phyloP scores from a whole-genome alignment of 148 eudicot genomes.

The Rhododendron williamsianum region DNA sequence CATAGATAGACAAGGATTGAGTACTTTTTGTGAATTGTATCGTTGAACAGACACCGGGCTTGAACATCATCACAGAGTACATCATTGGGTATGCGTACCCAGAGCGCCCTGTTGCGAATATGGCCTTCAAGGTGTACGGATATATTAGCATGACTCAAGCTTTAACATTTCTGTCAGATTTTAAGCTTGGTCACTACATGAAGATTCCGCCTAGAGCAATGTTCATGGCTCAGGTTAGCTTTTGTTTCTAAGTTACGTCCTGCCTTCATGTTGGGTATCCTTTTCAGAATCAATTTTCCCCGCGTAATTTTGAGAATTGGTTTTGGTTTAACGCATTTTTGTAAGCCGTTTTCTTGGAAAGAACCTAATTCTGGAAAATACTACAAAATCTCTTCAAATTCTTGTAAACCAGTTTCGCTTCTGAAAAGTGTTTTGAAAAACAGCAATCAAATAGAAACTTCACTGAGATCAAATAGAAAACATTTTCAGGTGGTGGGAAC shows the following conservation, averaged over 20 bases:
- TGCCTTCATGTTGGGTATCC: neutral
- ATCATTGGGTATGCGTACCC: constrained; percentile 67
- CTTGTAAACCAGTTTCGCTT: too few relatives aligned
- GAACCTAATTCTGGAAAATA: too few relatives aligned
- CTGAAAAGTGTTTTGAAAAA: too few relatives aligned
- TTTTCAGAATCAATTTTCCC: neutral
- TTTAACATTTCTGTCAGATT: constrained; percentile 48
- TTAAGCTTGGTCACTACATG: constrained; percentile 92
- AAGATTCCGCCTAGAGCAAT: constrained; percentile 78
- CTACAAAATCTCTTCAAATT: neutral
- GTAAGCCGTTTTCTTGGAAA: neutral
- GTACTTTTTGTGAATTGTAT: neutral
- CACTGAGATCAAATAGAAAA: neutral
- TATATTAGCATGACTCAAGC: constrained; percentile 87
- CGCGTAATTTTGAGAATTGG: neutral
- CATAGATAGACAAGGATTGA: neutral
- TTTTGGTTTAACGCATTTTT: neutral
- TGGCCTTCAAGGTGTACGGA: constrained; percentile 84
- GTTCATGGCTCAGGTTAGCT: constrained; percentile 62
- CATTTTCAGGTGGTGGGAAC: constrained; percentile 47
- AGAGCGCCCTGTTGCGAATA: constrained; percentile 77
- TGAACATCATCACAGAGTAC: constrained; percentile 78
- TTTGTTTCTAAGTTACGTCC: neutral
- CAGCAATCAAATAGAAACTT: neutral
- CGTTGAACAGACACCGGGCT: constrained; percentile 59